These are phyloP conservation scores for Naegleria lovaniensis DNA, from an alignment of 208 protist genomes.

Conservation along the genomic window DNA sequence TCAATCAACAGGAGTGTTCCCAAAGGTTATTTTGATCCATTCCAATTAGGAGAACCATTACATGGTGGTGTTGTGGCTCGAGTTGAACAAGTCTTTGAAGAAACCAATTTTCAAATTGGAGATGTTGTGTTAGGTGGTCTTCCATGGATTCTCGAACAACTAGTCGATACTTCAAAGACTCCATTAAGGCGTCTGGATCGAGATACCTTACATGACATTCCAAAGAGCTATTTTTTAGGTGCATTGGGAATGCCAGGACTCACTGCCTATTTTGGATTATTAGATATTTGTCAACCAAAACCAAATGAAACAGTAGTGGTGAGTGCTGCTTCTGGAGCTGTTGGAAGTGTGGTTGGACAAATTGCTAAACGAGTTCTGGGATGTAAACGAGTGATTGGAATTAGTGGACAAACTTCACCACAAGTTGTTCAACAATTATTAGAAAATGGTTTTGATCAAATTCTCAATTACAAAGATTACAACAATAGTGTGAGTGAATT, in stretches of 20 bases:
- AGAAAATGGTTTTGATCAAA: constrained; percentile 32
- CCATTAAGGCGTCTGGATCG: not conserved
- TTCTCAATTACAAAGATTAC: constrained; percentile 34
- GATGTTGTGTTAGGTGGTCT: not conserved
- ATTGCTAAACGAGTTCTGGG: constrained; percentile 33
- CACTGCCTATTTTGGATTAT: constrained; percentile 19
- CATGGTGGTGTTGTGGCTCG: not conserved
- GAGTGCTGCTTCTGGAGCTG: constrained; percentile 32
- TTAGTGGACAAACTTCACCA: constrained; percentile 17
- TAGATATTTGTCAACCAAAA: constrained; percentile 25
- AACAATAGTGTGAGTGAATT: not conserved
- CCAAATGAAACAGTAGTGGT: constrained; percentile 38
- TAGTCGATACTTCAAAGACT: not conserved
- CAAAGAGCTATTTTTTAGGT: not conserved
- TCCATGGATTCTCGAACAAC: not conserved
- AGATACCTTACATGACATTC: not conserved
- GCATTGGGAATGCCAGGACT: constrained; percentile 17
- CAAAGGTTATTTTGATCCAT: not conserved
- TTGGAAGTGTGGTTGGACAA: constrained; percentile 37
- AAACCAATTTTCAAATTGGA: not conserved
- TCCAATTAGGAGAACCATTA: not conserved
- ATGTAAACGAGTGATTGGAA: constrained; percentile 32
- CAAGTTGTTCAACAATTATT: constrained; percentile 24
- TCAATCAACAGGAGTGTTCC: not conserved
- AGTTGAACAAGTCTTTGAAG: not conserved